Base-by-base conservation (phyloP, 768 basidiomycete genomes). In the Lactarius sanguifluus region DNA sequence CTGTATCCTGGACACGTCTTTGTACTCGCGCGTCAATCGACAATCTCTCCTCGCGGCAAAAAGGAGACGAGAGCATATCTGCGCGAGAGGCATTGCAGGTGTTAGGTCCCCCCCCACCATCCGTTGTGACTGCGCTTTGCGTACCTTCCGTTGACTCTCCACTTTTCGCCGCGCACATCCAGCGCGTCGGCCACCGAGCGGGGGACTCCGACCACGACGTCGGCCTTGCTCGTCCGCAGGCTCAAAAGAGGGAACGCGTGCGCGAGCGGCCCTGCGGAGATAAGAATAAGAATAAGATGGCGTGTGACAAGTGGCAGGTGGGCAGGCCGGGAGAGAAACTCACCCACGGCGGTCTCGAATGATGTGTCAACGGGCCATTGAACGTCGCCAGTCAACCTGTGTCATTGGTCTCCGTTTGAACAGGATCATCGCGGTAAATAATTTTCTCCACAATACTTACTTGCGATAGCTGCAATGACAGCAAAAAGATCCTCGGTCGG, bases 191-290 rank as follows among this genome's bases (percentile, higher is more conserved):
- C 92, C 1, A 86, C 77, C 0, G 87, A 88, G 70, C 86, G 80
- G 1, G 82, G 77, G 3, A 99, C 81, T 0, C 94, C 96, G 30
- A 92, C 93, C 7, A 88, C 90, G 2, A 97, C 94, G 73, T 98
- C 95, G 0, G 96, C 96, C 76, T 99, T 99, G 80, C 90, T 93
- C 1, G 96, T 98, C 20, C 96, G 84, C 65, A 98, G 78, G 72
- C 92, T 93, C 30, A 98, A 77, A 9, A 97, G 74, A 0, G 91
- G 89, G 77, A 96, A 91, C 10, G 87, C 79, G 1, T 91, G 90
- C 0, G 86, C 85, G 12, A 98, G 77, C 2, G 92, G 91, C 5
- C 94, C 92, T 88, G 70, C 23, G 25, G 25, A 52, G 23, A 13
- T 47, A 60, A 34, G 20, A 20, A 2, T n/a, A n/a, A n/a, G 30